A percentile compares a stretch with the other conserved stretches of the same genome.
phyloP scores from a whole-genome alignment of 768 basidiomycete species.

The Suillus tomentosus region DNA sequence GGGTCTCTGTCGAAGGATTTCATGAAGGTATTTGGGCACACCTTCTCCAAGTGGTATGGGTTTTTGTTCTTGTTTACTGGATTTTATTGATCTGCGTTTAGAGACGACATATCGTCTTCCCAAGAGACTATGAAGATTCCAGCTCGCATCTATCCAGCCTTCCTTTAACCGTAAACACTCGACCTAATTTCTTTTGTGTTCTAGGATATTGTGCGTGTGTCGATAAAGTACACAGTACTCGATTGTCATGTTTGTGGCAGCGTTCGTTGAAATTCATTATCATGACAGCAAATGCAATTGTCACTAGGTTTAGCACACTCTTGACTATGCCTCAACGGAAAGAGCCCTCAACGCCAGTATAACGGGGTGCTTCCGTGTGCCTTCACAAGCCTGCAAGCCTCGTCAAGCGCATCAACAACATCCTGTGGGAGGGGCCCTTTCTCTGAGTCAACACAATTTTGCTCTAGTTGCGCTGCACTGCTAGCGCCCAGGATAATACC shows the following conservation, averaged over 20 bases:
- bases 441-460: slow-evolving; percentile 47
- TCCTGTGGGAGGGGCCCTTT: slow-evolving; percentile 58
- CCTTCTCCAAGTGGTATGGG: not conserved
- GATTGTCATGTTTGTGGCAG: not conserved
- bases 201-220: not conserved
- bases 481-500: slow-evolving; percentile 53
- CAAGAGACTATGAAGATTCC: not conserved
- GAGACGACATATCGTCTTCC: not conserved
- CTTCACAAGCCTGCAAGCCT: slow-evolving; percentile 46
- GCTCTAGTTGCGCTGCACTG: slow-evolving; percentile 44
- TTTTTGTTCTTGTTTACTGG: not conserved
- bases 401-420: slow-evolving; percentile 51
- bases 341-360: slow-evolving; percentile 38
- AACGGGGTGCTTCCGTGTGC: slow-evolving; percentile 33
- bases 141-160: not conserved
- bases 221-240: not conserved
- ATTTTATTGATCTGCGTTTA: not conserved
- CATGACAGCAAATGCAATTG: too few species aligned
- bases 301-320: not conserved
- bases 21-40: not conserved
- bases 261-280: not conserved
- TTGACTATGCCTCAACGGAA: not conserved
- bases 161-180: not conserved
- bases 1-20: not conserved
- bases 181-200: not conserved